Evolutionary conservation across 2,329 filamentous ascomycete genomes (phyloP).

Genomic region (Botrytis squamosa): DNA sequence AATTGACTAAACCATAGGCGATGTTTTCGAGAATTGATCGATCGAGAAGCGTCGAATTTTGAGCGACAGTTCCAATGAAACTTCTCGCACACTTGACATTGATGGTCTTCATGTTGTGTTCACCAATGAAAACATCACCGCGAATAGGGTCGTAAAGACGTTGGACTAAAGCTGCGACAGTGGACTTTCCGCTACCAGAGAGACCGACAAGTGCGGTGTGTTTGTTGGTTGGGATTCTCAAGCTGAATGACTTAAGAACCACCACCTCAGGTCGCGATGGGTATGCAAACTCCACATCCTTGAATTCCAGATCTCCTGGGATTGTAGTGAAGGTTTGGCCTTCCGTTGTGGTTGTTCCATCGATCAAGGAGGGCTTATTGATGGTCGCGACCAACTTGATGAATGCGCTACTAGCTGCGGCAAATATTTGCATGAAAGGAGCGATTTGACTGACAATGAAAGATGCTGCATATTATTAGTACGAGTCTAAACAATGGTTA

Average conservation of each 20-base stretch:
- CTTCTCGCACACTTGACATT: conserved; percentile 11
- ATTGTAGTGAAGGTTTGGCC: conserved; percentile 18
- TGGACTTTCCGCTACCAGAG: conserved; percentile 58
- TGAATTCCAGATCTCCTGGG: conserved; percentile 8
- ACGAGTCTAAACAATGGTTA: no score
- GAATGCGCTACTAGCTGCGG: conserved; percentile 6
- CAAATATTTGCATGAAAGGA: conserved; percentile 15
- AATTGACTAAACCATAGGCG: conserved; percentile 16
- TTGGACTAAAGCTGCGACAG: conserved; percentile 53
- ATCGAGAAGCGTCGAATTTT: conserved; percentile 11
- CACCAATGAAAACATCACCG: conserved; percentile 6
- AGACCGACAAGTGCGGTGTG: conserved; percentile 56
- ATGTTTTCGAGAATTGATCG: conserved; percentile 16
- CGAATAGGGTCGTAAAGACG: conserved; percentile 52
- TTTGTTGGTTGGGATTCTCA: conserved; percentile 32
- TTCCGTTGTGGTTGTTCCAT: conserved; percentile 27
- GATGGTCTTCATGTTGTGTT: neutral
- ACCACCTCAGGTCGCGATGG: conserved; percentile 33
- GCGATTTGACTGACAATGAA: conserved; percentile 17
- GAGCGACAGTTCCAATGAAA: conserved; percentile 12
- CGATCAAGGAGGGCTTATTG: neutral
- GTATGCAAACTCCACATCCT: conserved; percentile 42
- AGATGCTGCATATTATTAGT: neutral
- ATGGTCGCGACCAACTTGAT: conserved; percentile 2
- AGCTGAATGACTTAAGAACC: conserved; percentile 36